Percentiles rank a stretch among this genome's conserved stretches.
phyloP scores from a whole-genome alignment of 805 yeast species.

The Nakazawaea anatomiae region DNA sequence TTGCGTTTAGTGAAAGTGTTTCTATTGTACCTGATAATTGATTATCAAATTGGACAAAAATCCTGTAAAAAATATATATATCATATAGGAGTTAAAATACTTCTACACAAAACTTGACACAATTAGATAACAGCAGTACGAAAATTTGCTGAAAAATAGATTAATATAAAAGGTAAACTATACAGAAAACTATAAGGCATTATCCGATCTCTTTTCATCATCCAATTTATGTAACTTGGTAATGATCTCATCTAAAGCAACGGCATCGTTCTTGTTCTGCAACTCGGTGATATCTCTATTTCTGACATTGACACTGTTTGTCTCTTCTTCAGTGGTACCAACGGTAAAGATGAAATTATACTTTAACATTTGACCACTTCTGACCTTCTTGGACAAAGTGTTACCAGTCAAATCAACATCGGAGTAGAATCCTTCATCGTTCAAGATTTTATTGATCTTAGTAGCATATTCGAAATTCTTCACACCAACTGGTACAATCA shows the following conservation, averaged over 20 bases:
- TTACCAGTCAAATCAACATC: constrained; percentile 93
- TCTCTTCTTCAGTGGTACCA: constrained; percentile 87
- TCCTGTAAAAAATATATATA: too few relatives aligned
- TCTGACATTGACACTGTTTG: constrained; percentile 85
- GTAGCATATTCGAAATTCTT: constrained; percentile 89
- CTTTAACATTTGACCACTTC: constrained; percentile 91
- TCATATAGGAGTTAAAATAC: too few relatives aligned
- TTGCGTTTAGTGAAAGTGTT: too few relatives aligned
- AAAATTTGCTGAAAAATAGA: too few relatives aligned
- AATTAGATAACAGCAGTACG: too few relatives aligned
- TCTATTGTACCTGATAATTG: too few relatives aligned
- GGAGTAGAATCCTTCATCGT: constrained; percentile 76
- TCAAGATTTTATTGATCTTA: constrained; percentile 62
- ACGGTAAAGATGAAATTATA: constrained; percentile 96
- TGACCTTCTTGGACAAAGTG: constrained; percentile 96
- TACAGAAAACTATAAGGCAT: constrained; percentile 28
- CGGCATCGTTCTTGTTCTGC: constrained; percentile 88
- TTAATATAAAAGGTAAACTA: too few relatives aligned
- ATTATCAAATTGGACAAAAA: too few relatives aligned
- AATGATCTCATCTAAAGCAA: constrained; percentile 66
- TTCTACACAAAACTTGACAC: too few relatives aligned
- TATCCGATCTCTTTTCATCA: constrained; percentile 71
- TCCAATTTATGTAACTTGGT: constrained; percentile 61
- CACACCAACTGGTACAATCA: constrained; percentile 96
- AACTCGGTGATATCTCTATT: constrained; percentile 90